Conservation (phyloP, 2,329 filamentous ascomycete species). For the Colletotrichum aenigma region DNA sequence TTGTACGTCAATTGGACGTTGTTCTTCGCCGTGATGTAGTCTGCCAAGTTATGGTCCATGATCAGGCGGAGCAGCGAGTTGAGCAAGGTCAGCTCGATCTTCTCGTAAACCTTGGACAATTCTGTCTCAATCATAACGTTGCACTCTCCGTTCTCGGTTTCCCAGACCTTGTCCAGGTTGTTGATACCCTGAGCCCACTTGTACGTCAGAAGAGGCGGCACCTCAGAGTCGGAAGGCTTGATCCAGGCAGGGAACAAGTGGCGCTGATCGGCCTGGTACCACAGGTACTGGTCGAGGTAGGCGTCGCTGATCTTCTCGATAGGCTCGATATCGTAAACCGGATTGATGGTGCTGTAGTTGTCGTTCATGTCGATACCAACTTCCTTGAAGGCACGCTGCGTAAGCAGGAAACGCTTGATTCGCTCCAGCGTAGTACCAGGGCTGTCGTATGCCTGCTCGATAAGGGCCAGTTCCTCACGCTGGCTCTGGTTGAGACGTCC, state of each 20-base stretch:
- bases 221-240: slow-evolving; percentile 97
- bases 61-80: slow-evolving; percentile 93
- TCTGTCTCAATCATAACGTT: slow-evolving; percentile 99
- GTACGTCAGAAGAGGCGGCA: slow-evolving; percentile 91
- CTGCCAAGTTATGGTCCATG: slow-evolving; percentile 99
- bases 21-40: slow-evolving; percentile 99
- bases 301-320: slow-evolving; percentile 99
- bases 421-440: slow-evolving; percentile 93
- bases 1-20: slow-evolving; percentile 99
- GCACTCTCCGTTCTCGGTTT: slow-evolving; percentile 90
- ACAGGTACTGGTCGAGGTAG: slow-evolving; percentile 97
- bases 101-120: slow-evolving; percentile 98
- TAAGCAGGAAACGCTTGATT: slow-evolving; percentile 96
- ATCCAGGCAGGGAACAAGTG: slow-evolving; percentile 99
- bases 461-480: slow-evolving; percentile 92
- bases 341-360: slow-evolving; percentile 99
- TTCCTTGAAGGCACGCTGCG: slow-evolving; percentile 98
- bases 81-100: slow-evolving; percentile 94
- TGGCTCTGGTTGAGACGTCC: slow-evolving; percentile 96
- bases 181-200: slow-evolving; percentile 99
- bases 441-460: slow-evolving; percentile 98
- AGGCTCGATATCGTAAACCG: slow-evolving; percentile 97
- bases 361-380: slow-evolving; percentile 99
- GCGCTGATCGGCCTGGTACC: slow-evolving; percentile 98
- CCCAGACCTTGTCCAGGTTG: slow-evolving; percentile 95